Conservation (phyloP, 768 basidiomycete genomes). For the Boletus reticulatus region DNA sequence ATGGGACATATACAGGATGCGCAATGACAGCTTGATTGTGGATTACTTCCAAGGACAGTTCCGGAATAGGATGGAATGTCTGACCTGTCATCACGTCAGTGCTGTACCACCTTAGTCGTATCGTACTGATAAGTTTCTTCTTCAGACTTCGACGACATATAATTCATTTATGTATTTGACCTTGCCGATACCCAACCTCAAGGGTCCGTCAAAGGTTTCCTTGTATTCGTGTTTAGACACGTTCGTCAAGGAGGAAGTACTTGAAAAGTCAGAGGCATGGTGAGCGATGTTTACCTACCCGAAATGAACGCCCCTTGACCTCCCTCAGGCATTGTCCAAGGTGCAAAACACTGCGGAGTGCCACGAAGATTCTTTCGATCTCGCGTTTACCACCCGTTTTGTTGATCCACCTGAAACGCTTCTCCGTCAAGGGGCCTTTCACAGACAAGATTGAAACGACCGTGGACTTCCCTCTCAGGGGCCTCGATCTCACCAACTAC, state of each 20-base stretch:
- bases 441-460: slow-evolving; percentile 96
- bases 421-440: slow-evolving; percentile 87
- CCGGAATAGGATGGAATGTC: slow-evolving; percentile 81
- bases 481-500: slow-evolving; percentile 69
- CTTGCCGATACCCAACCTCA: slow-evolving; percentile 76
- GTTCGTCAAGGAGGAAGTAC: slow-evolving; percentile 86
- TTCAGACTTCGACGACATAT: slow-evolving; percentile 93
- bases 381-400: slow-evolving; percentile 93
- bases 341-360: slow-evolving; percentile 86
- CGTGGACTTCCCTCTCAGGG: slow-evolving; percentile 81
- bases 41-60: slow-evolving; percentile 99
- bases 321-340: slow-evolving; percentile 85
- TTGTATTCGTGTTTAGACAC: slow-evolving; percentile 83
- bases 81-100: slow-evolving; percentile 82
- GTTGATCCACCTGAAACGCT: slow-evolving; percentile 89
- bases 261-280: slow-evolving; percentile 96
- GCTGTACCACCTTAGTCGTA: neutral
- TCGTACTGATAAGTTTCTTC: slow-evolving; percentile 8
- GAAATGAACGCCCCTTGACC: neutral
- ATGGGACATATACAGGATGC: slow-evolving; percentile 86
- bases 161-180: slow-evolving; percentile 96
- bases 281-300: slow-evolving; percentile 33
- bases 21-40: slow-evolving; percentile 92
- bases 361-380: slow-evolving; percentile 83
- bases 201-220: slow-evolving; percentile 56